phyloP scores from a whole-genome alignment of 2,329 filamentous ascomycete genomes.

The Aspergillus sp. region DNA sequence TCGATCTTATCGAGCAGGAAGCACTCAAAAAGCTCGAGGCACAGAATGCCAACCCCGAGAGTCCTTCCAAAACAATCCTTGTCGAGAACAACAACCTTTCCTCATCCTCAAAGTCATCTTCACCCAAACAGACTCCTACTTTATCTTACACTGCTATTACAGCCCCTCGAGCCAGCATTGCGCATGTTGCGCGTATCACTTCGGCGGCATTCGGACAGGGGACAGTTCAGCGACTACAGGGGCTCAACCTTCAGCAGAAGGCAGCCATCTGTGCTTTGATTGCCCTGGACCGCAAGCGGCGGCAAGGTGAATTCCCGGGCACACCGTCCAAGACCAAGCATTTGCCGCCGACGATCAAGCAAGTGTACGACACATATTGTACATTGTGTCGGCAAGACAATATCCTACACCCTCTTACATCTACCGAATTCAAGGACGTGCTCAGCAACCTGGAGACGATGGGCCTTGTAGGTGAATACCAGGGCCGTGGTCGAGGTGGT shows the following conservation, averaged over 20 bases:
- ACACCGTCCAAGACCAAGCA: slow-evolving; percentile 63
- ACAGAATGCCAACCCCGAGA: slow-evolving; percentile 55
- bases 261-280: slow-evolving; percentile 87
- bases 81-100: slow-evolving; percentile 79
- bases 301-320: slow-evolving; percentile 45
- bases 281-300: slow-evolving; percentile 74
- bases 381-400: slow-evolving; percentile 81
- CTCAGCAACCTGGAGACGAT: slow-evolving; percentile 85
- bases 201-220: slow-evolving; percentile 88
- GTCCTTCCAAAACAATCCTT: slow-evolving; percentile 74
- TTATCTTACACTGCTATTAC: slow-evolving; percentile 69
- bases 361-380: slow-evolving; percentile 80
- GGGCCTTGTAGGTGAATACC: slow-evolving; percentile 70
- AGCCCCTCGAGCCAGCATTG: slow-evolving; percentile 85
- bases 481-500: slow-evolving; percentile 72
- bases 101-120: slow-evolving; percentile 45
- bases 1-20: slow-evolving; percentile 86
- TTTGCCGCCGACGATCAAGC: slow-evolving; percentile 76
- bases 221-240: slow-evolving; percentile 77
- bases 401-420: slow-evolving; percentile 84
- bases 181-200: slow-evolving; percentile 88
- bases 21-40: slow-evolving; percentile 72
- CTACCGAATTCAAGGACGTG: slow-evolving; percentile 92
- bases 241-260: slow-evolving; percentile 93
- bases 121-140: slow-evolving; percentile 43